Evolutionary conservation across 2,329 filamentous ascomycete genomes (phyloP).

Genomic region (Neofusicoccum cordaticola): DNA sequence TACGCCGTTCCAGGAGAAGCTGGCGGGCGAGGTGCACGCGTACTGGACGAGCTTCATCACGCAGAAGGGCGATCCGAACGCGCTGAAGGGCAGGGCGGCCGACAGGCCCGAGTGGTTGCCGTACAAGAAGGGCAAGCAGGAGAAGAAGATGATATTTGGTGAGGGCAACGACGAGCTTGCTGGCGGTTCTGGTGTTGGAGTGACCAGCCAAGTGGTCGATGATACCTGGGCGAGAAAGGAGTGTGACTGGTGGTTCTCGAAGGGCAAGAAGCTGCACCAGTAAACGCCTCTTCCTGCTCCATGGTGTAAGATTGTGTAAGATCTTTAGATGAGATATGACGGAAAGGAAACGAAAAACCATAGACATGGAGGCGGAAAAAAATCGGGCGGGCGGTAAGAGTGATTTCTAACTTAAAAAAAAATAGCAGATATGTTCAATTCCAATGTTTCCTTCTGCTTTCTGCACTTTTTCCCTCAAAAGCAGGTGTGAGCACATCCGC

Average conservation of each 20-base stretch:
- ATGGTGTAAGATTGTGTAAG: no score
- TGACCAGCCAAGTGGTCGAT: constrained; percentile 43
- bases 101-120: constrained; percentile 25
- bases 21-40: constrained; percentile 30
- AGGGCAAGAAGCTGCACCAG: constrained; percentile 35
- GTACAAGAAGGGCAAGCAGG: constrained; percentile 19
- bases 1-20: constrained; percentile 27
- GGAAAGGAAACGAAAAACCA: neutral
- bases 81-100: constrained; percentile 22
- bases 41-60: constrained; percentile 34
- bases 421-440: neutral
- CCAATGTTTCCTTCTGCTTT: neutral
- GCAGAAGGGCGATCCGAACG: constrained; percentile 30
- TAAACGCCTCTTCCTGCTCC: neutral
- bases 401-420: neutral
- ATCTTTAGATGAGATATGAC: neutral
- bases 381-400: no score
- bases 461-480: neutral
- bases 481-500: neutral
- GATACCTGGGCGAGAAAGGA: constrained; percentile 48
- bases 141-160: constrained; percentile 54
- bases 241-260: constrained; percentile 62
- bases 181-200: constrained; percentile 39
- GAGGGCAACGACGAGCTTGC: constrained; percentile 56
- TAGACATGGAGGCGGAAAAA: neutral